phyloP scores from a whole-genome alignment of 805 yeast genomes.

The Debaryomyces castellii region DNA sequence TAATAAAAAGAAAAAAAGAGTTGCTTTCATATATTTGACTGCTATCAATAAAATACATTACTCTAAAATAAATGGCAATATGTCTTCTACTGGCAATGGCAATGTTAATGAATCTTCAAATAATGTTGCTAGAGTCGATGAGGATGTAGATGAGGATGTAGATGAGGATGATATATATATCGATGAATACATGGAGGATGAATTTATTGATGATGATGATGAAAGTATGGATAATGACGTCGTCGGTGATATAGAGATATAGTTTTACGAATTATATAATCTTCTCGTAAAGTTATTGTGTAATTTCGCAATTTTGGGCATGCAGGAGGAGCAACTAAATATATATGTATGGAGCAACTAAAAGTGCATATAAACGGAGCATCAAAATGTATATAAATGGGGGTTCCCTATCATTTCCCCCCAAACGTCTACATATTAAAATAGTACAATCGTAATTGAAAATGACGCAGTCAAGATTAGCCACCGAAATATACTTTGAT shows the following conservation, averaged over 20 bases:
- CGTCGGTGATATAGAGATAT: conserved; percentile 40
- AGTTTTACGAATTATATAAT: conserved; percentile 6
- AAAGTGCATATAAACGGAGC: too few species aligned
- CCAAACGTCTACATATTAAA: not conserved
- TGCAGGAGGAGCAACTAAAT: not conserved
- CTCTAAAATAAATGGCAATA: conserved; percentile 26
- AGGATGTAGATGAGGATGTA: conserved; percentile 23
- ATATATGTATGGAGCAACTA: too few species aligned
- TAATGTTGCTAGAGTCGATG: conserved; percentile 13
- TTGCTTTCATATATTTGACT: conserved; percentile 76
- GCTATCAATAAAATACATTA: conserved; percentile 43
- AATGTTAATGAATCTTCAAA: conserved; percentile 8
- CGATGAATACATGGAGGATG: conserved; percentile 25
- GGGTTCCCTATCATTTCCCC: too few species aligned
- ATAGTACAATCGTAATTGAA: too few species aligned
- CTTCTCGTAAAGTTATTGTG: conserved; percentile 7
- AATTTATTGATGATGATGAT: conserved; percentile 19
- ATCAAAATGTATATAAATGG: not conserved
- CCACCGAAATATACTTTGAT: conserved; percentile 40
- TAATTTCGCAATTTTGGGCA: not conserved
- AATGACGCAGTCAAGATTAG: conserved; percentile 8
- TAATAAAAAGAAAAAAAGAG: conserved; percentile 88
- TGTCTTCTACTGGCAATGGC: conserved; percentile 6
- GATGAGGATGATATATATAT: conserved; percentile 22
- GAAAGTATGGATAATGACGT: conserved; percentile 30